phyloP scores from a whole-genome alignment of 306 rosid species.

The Prunus persica region DNA sequence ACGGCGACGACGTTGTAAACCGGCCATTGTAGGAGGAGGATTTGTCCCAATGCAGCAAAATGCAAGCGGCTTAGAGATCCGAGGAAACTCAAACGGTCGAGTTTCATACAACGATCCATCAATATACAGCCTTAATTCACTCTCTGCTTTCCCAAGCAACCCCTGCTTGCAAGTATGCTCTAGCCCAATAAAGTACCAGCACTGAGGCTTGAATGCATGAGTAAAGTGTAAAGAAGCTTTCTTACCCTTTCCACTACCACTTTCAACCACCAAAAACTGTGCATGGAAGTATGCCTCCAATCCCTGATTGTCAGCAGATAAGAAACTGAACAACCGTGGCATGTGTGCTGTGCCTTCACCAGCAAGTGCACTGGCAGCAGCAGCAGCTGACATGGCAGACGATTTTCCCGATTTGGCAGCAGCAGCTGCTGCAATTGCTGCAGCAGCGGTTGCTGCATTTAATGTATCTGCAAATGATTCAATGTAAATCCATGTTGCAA shows the following conservation, averaged over 20 bases:
- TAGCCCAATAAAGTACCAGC: conserved; percentile 95
- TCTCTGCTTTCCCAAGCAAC: conserved; percentile 77
- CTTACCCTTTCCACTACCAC: conserved; percentile 85
- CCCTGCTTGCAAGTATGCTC: conserved; percentile 89
- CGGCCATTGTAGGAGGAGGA: conserved; percentile 99
- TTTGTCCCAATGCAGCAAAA: conserved; percentile 99
- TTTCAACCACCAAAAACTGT: conserved; percentile 94
- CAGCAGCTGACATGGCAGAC: conserved; percentile 99
- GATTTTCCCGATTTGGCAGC: conserved; percentile 95
- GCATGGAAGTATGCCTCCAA: conserved; percentile 98
- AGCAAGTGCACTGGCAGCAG: conserved; percentile 99
- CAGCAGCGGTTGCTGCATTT: conserved; percentile 97
- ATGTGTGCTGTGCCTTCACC: conserved; percentile 98
- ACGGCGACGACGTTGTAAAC: conserved; percentile 97
- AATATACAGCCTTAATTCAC: conserved; percentile 78
- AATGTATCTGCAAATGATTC: conserved; percentile 97
- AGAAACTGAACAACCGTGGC: conserved; percentile 94
- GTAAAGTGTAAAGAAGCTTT: conserved; percentile 95
- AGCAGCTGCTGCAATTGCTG: conserved; percentile 98
- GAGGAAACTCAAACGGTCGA: conserved; percentile 90
- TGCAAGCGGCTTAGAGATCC: conserved; percentile 90
- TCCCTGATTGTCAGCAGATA: conserved; percentile 95
- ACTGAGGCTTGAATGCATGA: conserved; percentile 94
- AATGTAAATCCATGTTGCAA: conserved; percentile 97
- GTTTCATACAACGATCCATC: conserved; percentile 89